A percentile compares a stretch with the other conserved stretches of the same genome.
Evolutionary conservation across 257 asterid species (phyloP).

Genomic region (Knoxia roxburghii): DNA sequence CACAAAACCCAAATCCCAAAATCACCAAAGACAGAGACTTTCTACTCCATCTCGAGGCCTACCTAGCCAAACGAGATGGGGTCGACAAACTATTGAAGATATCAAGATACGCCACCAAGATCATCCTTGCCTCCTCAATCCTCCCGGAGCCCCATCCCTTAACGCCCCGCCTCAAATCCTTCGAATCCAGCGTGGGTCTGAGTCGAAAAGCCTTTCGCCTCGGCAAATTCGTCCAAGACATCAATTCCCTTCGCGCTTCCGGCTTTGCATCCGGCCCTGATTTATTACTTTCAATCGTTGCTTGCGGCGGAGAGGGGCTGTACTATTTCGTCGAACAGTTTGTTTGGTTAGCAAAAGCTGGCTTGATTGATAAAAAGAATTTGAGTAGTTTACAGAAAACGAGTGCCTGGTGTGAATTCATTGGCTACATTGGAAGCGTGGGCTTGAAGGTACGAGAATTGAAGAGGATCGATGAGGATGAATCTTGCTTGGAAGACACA

Average conservation of each 20-base stretch:
- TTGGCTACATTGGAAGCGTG: conserved; percentile 82
- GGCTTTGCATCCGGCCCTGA: conserved; percentile 19
- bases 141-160: conserved; percentile 24
- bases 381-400: conserved; percentile 41
- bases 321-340: conserved; percentile 85
- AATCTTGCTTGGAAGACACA: conserved; percentile 43
- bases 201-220: conserved; percentile 91
- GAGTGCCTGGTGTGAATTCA: conserved; percentile 83
- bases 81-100: conserved; percentile 79
- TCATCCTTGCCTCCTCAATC: conserved; percentile 61
- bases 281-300: conserved; percentile 31
- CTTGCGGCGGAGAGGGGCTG: conserved; percentile 82
- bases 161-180: conserved; percentile 54
- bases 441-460: conserved; percentile 63
- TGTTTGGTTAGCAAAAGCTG: conserved; percentile 76
- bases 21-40: conserved; percentile 36
- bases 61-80: conserved; percentile 84
- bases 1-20: conserved; percentile 12
- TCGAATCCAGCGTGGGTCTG: conserved; percentile 82
- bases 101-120: conserved; percentile 83
- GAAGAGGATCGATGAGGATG: conserved; percentile 43
- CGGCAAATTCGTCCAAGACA: conserved; percentile 87
- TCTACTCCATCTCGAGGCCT: conserved; percentile 69
- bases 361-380: conserved; percentile 57
- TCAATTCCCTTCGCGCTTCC: conserved; percentile 58